A percentile compares a stretch with the other conserved stretches of the same genome.
phyloP scores from a whole-genome alignment of 768 basidiomycete species.

The Suillus placidus region DNA sequence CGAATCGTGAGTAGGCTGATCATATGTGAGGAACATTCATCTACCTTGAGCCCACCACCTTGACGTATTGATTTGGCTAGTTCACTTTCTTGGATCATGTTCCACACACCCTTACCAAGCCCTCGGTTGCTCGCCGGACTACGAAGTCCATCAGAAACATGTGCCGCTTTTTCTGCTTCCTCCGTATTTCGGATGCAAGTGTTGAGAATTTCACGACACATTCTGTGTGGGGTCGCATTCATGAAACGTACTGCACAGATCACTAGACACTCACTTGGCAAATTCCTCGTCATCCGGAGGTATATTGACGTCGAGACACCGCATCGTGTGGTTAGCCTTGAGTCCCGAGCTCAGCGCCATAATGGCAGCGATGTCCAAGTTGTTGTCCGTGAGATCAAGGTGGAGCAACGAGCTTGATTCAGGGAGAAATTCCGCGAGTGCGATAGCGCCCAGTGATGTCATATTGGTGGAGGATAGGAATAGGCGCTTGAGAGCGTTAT shows the following conservation, averaged over 20 bases:
- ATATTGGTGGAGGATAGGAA: constrained; percentile 87
- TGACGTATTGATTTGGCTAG: constrained; percentile 70
- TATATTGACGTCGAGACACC: constrained; percentile 93
- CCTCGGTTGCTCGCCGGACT: constrained; percentile 50
- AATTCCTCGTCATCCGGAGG: constrained; percentile 83
- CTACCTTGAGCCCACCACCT: constrained; percentile 51
- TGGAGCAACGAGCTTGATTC: constrained; percentile 87
- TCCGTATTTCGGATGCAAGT: constrained; percentile 94
- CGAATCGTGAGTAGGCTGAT: background rate
- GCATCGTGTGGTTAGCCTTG: constrained; percentile 80
- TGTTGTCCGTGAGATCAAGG: constrained; percentile 86
- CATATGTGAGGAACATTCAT: constrained; percentile 38
- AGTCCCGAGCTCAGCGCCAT: constrained; percentile 90
- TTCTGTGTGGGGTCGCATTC: constrained; percentile 43
- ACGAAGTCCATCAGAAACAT: constrained; percentile 24
- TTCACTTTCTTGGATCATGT: constrained; percentile 84
- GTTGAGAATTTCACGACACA: constrained; percentile 88
- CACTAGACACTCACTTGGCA: constrained; percentile 47
- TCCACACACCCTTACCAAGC: constrained; percentile 73
- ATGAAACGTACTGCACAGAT: background rate
- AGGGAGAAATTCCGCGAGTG: constrained; percentile 94
- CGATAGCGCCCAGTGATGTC: constrained; percentile 85
- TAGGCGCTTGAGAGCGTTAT: constrained; percentile 87
- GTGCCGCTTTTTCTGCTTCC: constrained; percentile 58
- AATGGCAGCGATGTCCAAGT: constrained; percentile 85